phyloP scores from a whole-genome alignment of 768 basidiomycete genomes.

The Suillus ampliporus region DNA sequence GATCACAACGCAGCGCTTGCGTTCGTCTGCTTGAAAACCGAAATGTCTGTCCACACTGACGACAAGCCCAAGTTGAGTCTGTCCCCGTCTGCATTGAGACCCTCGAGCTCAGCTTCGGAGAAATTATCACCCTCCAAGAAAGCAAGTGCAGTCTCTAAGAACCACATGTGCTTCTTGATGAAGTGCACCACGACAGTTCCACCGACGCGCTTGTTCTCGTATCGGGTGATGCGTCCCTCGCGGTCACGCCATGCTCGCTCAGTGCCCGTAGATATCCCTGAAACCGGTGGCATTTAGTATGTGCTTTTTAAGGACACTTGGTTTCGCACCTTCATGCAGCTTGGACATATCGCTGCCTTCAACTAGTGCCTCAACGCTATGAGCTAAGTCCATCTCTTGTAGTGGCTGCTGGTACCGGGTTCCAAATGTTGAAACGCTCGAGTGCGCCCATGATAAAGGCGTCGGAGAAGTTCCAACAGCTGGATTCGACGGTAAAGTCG shows the following conservation, averaged over 20 bases:
- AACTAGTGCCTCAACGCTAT: slow-evolving; percentile 90
- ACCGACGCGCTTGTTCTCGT: slow-evolving; percentile 75
- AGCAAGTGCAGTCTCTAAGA: slow-evolving; percentile 89
- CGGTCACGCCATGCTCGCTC: slow-evolving; percentile 73
- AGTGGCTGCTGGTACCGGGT: slow-evolving; percentile 74
- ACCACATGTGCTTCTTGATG: slow-evolving; percentile 98
- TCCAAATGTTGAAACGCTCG: slow-evolving; percentile 88
- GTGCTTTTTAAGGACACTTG: neutral
- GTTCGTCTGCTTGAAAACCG: slow-evolving; percentile 24
- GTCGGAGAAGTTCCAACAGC: slow-evolving; percentile 37
- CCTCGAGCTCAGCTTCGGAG: slow-evolving; percentile 49
- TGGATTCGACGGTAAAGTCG: slow-evolving; percentile 30
- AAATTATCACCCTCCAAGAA: slow-evolving; percentile 81
- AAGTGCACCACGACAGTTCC: slow-evolving; percentile 97
- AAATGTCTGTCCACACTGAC: slow-evolving; percentile 36
- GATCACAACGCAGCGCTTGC: slow-evolving; percentile 15
- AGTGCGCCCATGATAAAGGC: slow-evolving; percentile 73
- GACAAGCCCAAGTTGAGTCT: slow-evolving; percentile 27
- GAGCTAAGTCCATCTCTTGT: slow-evolving; percentile 61
- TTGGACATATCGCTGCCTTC: slow-evolving; percentile 89
- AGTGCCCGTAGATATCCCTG: slow-evolving; percentile 63
- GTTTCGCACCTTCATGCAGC: slow-evolving; percentile 61
- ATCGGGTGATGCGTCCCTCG: slow-evolving; percentile 70
- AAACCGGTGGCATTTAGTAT: slow-evolving; percentile 1
- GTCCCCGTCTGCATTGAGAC: slow-evolving; percentile 16